Base-by-base conservation (phyloP, 371 early-diverging fungal species). In the Nematocida sp. region DNA sequence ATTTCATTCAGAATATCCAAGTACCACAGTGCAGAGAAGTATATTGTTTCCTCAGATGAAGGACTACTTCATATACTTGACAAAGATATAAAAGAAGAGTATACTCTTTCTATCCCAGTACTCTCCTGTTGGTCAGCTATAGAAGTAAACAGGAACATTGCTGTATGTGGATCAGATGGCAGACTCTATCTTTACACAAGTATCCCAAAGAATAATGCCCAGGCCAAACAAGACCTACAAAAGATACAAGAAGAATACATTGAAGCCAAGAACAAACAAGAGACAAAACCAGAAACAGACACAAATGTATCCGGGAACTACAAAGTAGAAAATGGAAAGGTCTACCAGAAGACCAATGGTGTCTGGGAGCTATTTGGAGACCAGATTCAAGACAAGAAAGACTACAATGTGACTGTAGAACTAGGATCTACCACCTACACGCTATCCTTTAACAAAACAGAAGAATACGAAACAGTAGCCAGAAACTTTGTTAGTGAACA, bases 361-460 rank as follows among this genome's bases (percentile, higher is more conserved):
- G 58, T 64, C 25, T 81, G 81, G 81, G 78, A 76, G 23, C 45
- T 79, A 27, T 53, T 81, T 31, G 83, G 83, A 35, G 61, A 60
- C n/a, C 34, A 19, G 25, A 48, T 62, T 4, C 49, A 77, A 29
- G 41, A 66, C 35, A 65, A 65, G 23, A 49, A 51, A 37, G 58
- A 82, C 62, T 54, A 82, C 40, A 66, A 77, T 51, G 74, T 83
- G 52, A 55, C 47, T 62, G 80, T 83, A n/a, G 76, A 70, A 32
- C 52, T 83, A 25, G 80, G 77, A 35, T 60, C 52, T 21, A 77
- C 57, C 27, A 40, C 53, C 23, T 79, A 76, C 34, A 62, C 61
- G 9, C 61, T 83, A 25, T 75, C 78, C 5, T 80, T 83, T 62
- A 81, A 83, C 49, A 75, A 80, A 19, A 74, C 78, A 23, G 83